phyloP scores from a whole-genome alignment of 176 grass and related monocot species.

The Metroxylon sagu region DNA sequence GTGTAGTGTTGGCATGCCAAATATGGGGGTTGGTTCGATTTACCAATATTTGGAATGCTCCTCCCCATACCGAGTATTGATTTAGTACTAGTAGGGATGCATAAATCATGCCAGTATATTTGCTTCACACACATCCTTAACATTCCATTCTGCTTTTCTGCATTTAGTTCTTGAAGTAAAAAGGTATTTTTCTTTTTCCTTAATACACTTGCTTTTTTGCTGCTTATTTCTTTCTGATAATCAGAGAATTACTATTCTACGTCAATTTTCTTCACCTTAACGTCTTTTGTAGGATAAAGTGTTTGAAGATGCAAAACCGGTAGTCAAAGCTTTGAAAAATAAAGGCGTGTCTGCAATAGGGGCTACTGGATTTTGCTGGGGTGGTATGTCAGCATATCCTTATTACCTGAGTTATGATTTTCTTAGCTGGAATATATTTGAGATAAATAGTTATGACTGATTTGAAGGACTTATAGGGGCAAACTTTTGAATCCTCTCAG shows the following conservation, averaged over 20 bases:
- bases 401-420: background rate
- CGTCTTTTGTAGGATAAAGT: conserved; percentile 18
- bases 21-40: too few species aligned
- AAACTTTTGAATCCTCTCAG: conserved; percentile 6
- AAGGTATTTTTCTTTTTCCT: background rate
- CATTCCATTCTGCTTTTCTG: too few species aligned
- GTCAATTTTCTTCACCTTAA: conserved; percentile 2
- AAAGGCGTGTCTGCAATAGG: conserved; percentile 31
- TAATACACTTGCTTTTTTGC: background rate
- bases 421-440: too few species aligned
- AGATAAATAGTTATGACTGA: background rate
- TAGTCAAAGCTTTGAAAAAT: conserved; percentile 25
- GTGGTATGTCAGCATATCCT: conserved; percentile 11
- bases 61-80: too few species aligned
- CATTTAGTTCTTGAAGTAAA: too few species aligned
- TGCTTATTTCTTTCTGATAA: background rate
- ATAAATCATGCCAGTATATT: too few species aligned
- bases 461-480: background rate
- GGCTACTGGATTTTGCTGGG: conserved; percentile 32
- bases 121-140: too few species aligned
- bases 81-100: too few species aligned
- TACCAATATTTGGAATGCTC: too few species aligned
- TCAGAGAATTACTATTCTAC: background rate
- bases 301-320: conserved; percentile 43
- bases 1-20: too few species aligned